phyloP scores from a whole-genome alignment of 257 asterid genomes.

The Jaltomata sinuosa region DNA sequence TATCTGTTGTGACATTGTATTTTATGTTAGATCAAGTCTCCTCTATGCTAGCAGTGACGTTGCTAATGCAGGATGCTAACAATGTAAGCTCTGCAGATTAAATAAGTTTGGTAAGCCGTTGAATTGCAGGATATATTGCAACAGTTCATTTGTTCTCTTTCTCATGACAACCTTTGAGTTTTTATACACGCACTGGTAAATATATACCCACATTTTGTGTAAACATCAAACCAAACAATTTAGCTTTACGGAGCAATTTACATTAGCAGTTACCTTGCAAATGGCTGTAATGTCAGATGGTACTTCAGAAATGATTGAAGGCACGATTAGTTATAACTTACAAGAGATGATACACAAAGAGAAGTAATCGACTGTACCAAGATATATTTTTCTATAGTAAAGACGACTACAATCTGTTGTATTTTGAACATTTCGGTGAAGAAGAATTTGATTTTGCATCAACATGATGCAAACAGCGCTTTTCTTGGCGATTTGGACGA shows the following conservation, averaged over 20 bases:
- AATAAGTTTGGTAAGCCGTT: not conserved
- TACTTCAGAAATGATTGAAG: not conserved
- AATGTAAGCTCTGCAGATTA: not conserved
- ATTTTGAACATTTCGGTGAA: no score
- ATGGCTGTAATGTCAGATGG: not conserved
- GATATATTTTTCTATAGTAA: no score
- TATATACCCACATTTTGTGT: not conserved
- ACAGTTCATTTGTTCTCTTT: not conserved
- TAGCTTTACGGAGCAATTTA: not conserved
- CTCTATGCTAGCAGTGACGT: not conserved
- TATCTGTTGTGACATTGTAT: not conserved
- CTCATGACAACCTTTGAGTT: not conserved
- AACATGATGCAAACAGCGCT: no score
- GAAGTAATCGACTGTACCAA: no score
- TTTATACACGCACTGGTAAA: not conserved
- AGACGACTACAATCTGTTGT: no score
- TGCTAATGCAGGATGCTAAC: not conserved
- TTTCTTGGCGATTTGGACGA: no score
- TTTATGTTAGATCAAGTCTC: not conserved
- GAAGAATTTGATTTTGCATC: no score
- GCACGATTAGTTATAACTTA: not conserved
- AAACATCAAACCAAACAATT: not conserved
- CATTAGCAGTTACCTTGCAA: not conserved
- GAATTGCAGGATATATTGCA: not conserved
- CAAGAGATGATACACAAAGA: no score